Evolutionary conservation across 352 stramenopile genomes (phyloP), one percentile per base, ranked within the genome.

Genomic region (Lagenidium giganteum): DNA sequence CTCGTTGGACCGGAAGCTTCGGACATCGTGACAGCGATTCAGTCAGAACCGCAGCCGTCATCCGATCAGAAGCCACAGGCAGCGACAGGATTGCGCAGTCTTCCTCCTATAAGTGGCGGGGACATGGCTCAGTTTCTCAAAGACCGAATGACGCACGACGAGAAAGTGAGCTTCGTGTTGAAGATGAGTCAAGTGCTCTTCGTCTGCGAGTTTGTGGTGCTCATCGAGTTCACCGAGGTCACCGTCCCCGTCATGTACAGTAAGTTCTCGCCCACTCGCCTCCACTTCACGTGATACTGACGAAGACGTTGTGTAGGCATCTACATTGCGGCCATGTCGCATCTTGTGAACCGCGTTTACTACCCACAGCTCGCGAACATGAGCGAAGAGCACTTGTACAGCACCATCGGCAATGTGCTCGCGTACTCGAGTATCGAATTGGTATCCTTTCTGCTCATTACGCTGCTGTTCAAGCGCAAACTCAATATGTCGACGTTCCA

Each of bases 171-270:
- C 32, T 38, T 13, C 32, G 32, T 38, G 7, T 9, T 13, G 16
- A 38, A 38, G 16, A 18, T 18, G 11, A 9, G 12, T 7, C 11
- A 38, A 18, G 16, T 38, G 11, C 32, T 38, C 16, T 38, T 38
- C 2, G 16, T 38, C 11, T 20, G 11, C 32, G 32, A 38, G 32
- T 38, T 38, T 38, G 11, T 38, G 11, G 32, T 38, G 32, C 32
- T 38, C 32, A 38, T 38, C 32, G 32, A 38, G 16, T 38, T 38
- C 32, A 38, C 32, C 32, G 32, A 38, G 20, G 32, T 38, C 32
- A 18, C 20, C 32, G 16, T 38, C 16, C 32, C 32, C 11, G 32
- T 38, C 11, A 38, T 38, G 32, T 2, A 38, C 1, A 38, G 32
- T 38, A 38, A 13, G 32, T 38, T 12, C 9, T 38, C 11, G 32